These are phyloP conservation scores for Penicillium robsamsonii DNA, from an alignment of 495 filamentous ascomycete genomes.

Conservation along the genomic window DNA sequence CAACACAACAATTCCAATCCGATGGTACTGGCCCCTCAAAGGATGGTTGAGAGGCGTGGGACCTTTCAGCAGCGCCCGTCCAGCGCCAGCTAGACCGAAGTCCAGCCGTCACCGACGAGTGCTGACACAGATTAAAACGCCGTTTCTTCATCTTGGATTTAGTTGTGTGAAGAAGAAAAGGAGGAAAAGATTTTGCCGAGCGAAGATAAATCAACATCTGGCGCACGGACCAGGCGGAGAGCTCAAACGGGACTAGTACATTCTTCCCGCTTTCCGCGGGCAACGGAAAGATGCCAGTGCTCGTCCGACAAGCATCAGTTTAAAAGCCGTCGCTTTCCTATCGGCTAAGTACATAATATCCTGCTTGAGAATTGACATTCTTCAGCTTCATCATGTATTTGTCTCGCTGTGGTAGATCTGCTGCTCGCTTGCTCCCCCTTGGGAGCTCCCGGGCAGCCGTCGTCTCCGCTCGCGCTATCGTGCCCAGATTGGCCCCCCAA, in stretches of 20 bases:
- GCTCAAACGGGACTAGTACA: conserved; percentile 26
- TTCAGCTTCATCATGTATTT: conserved; percentile 36
- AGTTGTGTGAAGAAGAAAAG: conserved; percentile 51
- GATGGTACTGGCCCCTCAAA: conserved; percentile 44
- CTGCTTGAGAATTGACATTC: conserved; percentile 5
- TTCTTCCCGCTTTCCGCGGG: conserved; percentile 43
- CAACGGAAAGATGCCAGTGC: conserved; percentile 31
- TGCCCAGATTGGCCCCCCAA: conserved; percentile 25
- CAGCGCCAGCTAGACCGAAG: conserved; percentile 29
- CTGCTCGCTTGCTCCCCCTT: conserved; percentile 40
- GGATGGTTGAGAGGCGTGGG: conserved; percentile 50
- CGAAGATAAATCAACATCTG: conserved; percentile 16
- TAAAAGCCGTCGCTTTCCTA: conserved; percentile 28
- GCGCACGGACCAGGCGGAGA: conserved; percentile 36
- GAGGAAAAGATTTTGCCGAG: conserved; percentile 22
- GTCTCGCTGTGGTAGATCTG: conserved; percentile 43
- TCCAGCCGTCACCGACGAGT: conserved; percentile 39
- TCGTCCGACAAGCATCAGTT: conserved; percentile 26
- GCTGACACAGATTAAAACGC: conserved; percentile 44
- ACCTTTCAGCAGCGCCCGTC: conserved; percentile 54
- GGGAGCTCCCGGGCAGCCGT: conserved; percentile 29
- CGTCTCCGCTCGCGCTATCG: conserved; percentile 21
- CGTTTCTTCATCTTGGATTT: conserved; percentile 56
- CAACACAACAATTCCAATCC: conserved; percentile 48
- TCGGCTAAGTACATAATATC: conserved; percentile 19